phyloP scores from a whole-genome alignment of 2,329 filamentous ascomycete genomes.

The Penicillium rolfsii region DNA sequence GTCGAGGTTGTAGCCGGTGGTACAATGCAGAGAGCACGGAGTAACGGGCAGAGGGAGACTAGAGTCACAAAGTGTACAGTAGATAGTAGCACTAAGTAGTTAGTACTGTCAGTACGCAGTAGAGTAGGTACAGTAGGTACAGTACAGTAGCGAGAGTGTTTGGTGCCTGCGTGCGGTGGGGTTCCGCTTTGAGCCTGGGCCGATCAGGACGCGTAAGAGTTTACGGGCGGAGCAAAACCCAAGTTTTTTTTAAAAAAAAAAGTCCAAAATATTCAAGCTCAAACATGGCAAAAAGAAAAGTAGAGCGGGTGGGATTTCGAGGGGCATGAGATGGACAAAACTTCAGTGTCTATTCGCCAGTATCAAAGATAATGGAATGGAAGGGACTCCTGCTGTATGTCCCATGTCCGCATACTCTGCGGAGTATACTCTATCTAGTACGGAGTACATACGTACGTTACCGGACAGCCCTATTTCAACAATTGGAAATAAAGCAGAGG shows the following conservation, averaged over 20 bases:
- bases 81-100: too few relatives aligned
- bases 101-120: too few relatives aligned
- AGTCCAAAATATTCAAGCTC: not conserved
- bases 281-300: too few relatives aligned
- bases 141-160: slow-evolving; percentile 11
- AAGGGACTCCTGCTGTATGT: not conserved
- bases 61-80: too few relatives aligned
- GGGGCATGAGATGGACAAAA: not conserved
- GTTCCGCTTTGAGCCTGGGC: slow-evolving; percentile 33
- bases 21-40: not conserved
- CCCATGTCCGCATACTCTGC: not conserved
- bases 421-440: too few relatives aligned
- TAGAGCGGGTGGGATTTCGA: not conserved
- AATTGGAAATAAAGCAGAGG: not conserved
- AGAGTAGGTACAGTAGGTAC: too few relatives aligned
- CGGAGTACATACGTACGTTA: not conserved
- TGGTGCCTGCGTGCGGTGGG: slow-evolving; percentile 35
- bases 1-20: not conserved
- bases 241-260: too few relatives aligned
- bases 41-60: not conserved
- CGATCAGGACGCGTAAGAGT: slow-evolving; percentile 34
- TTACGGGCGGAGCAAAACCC: slow-evolving; percentile 18
- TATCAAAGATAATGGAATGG: not conserved
- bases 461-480: not conserved
- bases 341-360: not conserved